Evolutionary conservation across 352 stramenopile genomes (phyloP).

Genomic region (Globisporangium orthogonon): DNA sequence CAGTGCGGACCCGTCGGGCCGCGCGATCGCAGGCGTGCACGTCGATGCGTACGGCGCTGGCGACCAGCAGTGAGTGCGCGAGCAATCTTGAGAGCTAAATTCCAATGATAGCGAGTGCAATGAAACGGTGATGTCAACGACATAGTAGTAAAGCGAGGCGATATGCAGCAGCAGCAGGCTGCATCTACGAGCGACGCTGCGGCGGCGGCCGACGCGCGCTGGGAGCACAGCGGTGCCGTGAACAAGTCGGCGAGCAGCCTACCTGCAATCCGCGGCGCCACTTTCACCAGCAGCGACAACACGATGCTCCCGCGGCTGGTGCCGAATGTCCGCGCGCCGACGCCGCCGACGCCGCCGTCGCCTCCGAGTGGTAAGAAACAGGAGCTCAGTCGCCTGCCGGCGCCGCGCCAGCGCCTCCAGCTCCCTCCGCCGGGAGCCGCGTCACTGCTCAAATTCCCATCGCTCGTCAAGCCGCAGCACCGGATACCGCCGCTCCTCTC

Average conservation of each 20-base stretch:
- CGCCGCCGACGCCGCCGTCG: conserved; percentile 1
- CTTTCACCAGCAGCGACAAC: too few relatives aligned
- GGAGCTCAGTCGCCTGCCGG: conserved; percentile 18
- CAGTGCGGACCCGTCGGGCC: conserved; percentile 92
- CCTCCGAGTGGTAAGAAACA: neutral
- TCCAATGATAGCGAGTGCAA: too few relatives aligned
- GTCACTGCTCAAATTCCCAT: conserved; percentile 33
- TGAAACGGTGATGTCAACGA: too few relatives aligned
- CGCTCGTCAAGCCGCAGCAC: conserved; percentile 26
- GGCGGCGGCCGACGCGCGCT: too few relatives aligned
- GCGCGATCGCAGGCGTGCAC: conserved; percentile 93
- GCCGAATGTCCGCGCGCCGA: conserved; percentile 1
- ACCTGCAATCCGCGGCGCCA: conserved; percentile 7
- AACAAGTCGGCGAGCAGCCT: conserved; percentile 1
- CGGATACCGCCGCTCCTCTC: neutral
- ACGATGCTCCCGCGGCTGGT: conserved; percentile 5
- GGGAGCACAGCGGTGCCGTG: neutral
- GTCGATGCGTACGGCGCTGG: conserved; percentile 92
- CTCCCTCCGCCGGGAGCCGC: neutral
- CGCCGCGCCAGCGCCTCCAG: conserved; percentile 14
- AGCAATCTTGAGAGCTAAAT: too few relatives aligned
- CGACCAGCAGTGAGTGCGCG: conserved; percentile 10
- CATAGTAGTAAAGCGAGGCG: too few relatives aligned
- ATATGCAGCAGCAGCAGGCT: too few relatives aligned
- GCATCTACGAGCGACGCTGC: too few relatives aligned